phyloP scores from a whole-genome alignment of 305 asterid genomes.

The Solanum aculeatissimum region DNA sequence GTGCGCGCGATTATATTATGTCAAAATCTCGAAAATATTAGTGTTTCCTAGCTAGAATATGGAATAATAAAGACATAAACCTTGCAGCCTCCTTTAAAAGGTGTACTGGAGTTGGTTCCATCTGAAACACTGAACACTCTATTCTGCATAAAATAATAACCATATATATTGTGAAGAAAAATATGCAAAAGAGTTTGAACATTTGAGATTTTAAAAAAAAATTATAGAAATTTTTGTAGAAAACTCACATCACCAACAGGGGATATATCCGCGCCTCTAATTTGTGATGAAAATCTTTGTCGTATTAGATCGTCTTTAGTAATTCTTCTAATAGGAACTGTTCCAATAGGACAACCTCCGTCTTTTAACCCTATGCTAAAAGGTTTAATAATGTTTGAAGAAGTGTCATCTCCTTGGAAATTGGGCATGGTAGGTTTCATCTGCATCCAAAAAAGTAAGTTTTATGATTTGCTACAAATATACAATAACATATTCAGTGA shows the following conservation, averaged over 20 bases:
- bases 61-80: not conserved
- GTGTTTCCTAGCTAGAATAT: not conserved
- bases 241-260: not conserved
- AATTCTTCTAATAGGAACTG: not conserved
- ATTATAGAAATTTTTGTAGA: not conserved
- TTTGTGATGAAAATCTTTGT: not conserved
- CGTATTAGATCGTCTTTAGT: not conserved
- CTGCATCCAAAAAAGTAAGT: not conserved
- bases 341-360: not conserved
- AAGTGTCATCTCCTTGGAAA: not conserved
- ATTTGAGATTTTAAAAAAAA: not conserved
- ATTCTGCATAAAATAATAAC: not conserved
- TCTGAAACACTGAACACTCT: not conserved
- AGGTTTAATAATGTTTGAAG: not conserved
- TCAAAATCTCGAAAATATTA: not conserved
- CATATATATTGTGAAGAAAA: not conserved
- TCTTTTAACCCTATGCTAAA: not conserved
- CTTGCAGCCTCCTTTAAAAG: not conserved
- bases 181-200: not conserved
- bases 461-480: not conserved
- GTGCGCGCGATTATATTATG: not conserved
- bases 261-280: not conserved
- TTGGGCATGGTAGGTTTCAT: not conserved
- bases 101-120: not conserved
- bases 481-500: not conserved